Conservation (phyloP, 306 rosid species). For the Pyrus betulifolia region DNA sequence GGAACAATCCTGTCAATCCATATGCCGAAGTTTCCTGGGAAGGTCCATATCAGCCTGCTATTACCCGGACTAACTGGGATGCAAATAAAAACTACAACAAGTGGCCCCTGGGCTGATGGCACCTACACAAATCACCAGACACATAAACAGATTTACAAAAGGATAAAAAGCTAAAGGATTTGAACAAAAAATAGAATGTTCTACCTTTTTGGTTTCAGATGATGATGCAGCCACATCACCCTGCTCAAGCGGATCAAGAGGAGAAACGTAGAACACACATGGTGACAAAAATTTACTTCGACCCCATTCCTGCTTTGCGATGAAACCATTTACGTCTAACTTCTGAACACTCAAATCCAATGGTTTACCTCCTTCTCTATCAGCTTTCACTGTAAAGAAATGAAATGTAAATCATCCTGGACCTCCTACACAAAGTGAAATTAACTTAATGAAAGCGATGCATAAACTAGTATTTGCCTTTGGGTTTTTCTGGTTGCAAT, state of each 20-base stretch:
- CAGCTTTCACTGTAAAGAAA: constrained; percentile 49
- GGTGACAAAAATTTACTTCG: constrained; percentile 58
- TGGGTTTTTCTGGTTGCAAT: constrained; percentile 37
- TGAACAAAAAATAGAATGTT: neutral
- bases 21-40: constrained; percentile 70
- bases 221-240: constrained; percentile 36
- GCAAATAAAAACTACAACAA: constrained; percentile 53
- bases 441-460: neutral
- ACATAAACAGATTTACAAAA: constrained; percentile 3
- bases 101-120: constrained; percentile 26
- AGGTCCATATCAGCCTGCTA: constrained; percentile 86
- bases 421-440: constrained; percentile 2
- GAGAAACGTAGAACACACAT: constrained; percentile 48
- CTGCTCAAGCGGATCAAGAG: constrained; percentile 23
- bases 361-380: constrained; percentile 96
- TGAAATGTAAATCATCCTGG: constrained; percentile 8
- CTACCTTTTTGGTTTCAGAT: constrained; percentile 45
- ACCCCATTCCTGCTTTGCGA: constrained; percentile 44
- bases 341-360: constrained; percentile 44
- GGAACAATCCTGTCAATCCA: constrained; percentile 78
- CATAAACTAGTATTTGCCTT: constrained; percentile 32
- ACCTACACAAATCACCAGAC: constrained; percentile 34
- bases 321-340: constrained; percentile 59
- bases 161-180: neutral
- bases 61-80: constrained; percentile 87